Evolutionary conservation across 768 basidiomycete genomes (phyloP).

Genomic region (Suillus subluteus): DNA sequence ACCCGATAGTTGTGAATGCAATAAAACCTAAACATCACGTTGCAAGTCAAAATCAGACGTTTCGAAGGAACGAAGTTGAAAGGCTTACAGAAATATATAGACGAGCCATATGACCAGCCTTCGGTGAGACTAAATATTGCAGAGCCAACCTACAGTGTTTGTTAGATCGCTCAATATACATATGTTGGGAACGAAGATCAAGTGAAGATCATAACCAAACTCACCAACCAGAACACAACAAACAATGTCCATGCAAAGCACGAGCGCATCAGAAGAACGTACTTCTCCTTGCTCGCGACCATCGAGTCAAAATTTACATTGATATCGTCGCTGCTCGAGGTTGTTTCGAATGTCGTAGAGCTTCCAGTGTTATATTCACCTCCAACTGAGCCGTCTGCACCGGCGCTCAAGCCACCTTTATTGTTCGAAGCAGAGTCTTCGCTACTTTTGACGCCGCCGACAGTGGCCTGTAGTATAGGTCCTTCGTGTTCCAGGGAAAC

Average conservation of each 20-base stretch:
- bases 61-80: background rate
- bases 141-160: conserved; percentile 55
- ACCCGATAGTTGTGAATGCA: conserved; percentile 76
- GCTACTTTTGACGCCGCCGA: background rate
- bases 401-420: background rate
- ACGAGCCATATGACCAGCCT: conserved; percentile 62
- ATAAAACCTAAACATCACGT: conserved; percentile 55
- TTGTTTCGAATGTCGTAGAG: conserved; percentile 19
- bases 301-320: conserved; percentile 22
- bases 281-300: conserved; percentile 46
- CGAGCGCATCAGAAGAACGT: conserved; percentile 61
- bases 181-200: background rate
- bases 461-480: background rate
- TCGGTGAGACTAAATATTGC: conserved; percentile 73
- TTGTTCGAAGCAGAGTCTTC: background rate
- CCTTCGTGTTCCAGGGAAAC: conserved; percentile 31
- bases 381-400: background rate
- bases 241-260: conserved; percentile 61
- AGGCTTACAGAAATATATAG: conserved; percentile 73
- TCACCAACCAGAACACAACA: conserved; percentile 77
- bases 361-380: background rate
- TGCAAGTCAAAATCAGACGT: background rate
- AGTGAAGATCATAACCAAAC: conserved; percentile 20
- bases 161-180: background rate
- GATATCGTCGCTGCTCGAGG: conserved; percentile 12